Evolutionary conservation across 75 land plant species (phyloP).

Genomic region (Cupressus sempervirens): DNA sequence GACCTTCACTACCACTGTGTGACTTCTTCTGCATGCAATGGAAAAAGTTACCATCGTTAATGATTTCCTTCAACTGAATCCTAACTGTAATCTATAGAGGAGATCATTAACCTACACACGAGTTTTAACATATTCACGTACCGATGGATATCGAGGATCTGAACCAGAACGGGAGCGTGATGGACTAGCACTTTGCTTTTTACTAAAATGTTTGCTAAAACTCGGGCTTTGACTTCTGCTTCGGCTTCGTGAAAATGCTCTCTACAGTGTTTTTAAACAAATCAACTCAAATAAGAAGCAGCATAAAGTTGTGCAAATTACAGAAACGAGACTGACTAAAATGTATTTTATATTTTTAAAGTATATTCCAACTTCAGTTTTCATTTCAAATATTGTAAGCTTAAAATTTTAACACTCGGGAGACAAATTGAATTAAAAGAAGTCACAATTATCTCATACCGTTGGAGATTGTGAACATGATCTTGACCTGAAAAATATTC

Average conservation of each 20-base stretch:
- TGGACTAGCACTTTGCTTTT: not conserved
- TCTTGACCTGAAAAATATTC: not conserved
- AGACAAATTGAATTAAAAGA: not conserved
- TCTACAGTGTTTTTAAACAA: not conserved
- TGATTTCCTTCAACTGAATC: not conserved
- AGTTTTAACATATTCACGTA: not conserved
- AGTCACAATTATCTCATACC: not conserved
- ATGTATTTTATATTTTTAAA: not conserved
- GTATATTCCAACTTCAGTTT: not conserved
- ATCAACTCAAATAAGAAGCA: not conserved
- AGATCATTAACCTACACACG: not conserved
- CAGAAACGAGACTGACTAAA: not conserved
- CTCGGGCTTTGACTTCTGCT: not conserved
- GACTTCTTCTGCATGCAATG: not conserved
- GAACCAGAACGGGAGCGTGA: conserved; percentile 11
- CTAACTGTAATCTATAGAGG: not conserved
- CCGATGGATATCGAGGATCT: conserved; percentile 40
- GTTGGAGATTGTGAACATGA: not conserved
- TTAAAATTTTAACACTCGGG: not conserved
- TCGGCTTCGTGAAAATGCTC: conserved; percentile 4
- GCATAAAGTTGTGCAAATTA: not conserved
- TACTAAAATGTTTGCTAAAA: not conserved
- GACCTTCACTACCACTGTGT: conserved; percentile 6
- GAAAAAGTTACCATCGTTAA: not conserved
- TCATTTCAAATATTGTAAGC: not conserved